Conservation (phyloP, 2,329 filamentous ascomycete species). For the Neofusicoccum ribis region DNA sequence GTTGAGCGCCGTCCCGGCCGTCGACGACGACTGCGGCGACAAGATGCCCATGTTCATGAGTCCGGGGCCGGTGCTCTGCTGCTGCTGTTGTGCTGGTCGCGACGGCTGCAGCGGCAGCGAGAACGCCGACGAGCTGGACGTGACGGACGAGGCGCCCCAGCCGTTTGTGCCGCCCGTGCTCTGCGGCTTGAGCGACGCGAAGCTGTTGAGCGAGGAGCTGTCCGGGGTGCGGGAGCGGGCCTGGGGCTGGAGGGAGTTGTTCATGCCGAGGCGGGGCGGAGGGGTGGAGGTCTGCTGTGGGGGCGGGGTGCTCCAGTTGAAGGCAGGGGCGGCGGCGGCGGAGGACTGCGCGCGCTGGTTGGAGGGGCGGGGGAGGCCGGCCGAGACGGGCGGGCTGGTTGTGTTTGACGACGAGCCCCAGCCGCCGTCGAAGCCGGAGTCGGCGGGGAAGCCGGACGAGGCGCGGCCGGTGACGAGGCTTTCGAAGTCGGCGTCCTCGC, state of each 20-base stretch:
- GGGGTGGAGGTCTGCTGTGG: constrained; percentile 21
- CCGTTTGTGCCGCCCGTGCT: constrained; percentile 6
- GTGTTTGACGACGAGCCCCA: constrained; percentile 42
- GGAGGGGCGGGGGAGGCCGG: constrained; percentile 32
- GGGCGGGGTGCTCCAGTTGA: constrained; percentile 48
- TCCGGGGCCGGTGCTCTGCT: constrained; percentile 17
- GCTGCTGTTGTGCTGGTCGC: constrained; percentile 26
- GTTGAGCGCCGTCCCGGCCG: not conserved
- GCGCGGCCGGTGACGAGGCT: constrained; percentile 77
- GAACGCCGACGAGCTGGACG: constrained; percentile 28
- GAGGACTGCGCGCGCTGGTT: constrained; percentile 28
- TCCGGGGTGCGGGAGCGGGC: not conserved
- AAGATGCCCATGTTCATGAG: constrained; percentile 11
- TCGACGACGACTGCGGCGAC: constrained; percentile 22
- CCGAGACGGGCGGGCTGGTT: constrained; percentile 29
- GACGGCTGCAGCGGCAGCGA: constrained; percentile 40
- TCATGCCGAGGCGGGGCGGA: constrained; percentile 10
- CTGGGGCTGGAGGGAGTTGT: not conserved
- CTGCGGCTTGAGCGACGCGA: constrained; percentile 48
- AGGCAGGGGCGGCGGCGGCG: constrained; percentile 36
- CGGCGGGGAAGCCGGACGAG: constrained; percentile 35
- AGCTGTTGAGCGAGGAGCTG: constrained; percentile 51
- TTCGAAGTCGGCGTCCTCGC: constrained; percentile 78
- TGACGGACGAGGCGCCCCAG: constrained; percentile 32
- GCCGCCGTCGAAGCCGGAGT: constrained; percentile 45